Evolutionary conservation across 2,329 filamentous ascomycete genomes (phyloP).

Genomic region (Penicillium sp.): DNA sequence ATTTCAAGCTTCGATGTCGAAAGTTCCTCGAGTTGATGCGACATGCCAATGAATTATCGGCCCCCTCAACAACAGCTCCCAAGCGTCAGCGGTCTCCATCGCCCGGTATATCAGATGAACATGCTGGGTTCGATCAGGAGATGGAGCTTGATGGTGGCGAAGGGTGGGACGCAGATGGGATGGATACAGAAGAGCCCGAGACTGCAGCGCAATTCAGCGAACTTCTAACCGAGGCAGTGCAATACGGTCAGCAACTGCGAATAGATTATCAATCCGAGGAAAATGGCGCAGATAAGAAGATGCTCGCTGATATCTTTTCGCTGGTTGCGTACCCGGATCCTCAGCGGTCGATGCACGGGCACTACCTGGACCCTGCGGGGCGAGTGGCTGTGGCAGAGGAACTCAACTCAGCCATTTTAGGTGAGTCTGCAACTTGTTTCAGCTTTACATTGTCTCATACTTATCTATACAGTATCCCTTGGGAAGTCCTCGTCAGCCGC

Average conservation of each 20-base stretch:
- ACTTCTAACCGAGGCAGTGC: constrained; percentile 63
- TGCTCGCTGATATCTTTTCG: constrained; percentile 78
- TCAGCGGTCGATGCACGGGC: constrained; percentile 66
- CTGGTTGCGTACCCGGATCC: constrained; percentile 83
- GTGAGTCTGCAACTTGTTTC: constrained; percentile 48
- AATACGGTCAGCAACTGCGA: constrained; percentile 73
- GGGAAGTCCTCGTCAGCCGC: constrained; percentile 85
- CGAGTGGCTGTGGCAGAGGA: constrained; percentile 81
- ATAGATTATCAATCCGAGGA: constrained; percentile 69
- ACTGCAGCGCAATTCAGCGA: constrained; percentile 38
- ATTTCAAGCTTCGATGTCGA: constrained; percentile 80
- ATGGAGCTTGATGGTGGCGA: constrained; percentile 51
- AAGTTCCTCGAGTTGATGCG: constrained; percentile 96
- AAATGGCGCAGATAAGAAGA: constrained; percentile 62
- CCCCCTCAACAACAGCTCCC: constrained; percentile 20
- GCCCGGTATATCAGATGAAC: constrained; percentile 41
- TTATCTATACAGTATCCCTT: constrained; percentile 66
- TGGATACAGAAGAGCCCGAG: constrained; percentile 51
- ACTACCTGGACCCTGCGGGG: constrained; percentile 69
- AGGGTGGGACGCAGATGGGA: constrained; percentile 42
- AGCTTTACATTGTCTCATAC: not conserved
- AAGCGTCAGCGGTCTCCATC: constrained; percentile 37
- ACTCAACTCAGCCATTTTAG: constrained; percentile 84
- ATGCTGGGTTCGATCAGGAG: constrained; percentile 46
- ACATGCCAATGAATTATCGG: constrained; percentile 59